These are phyloP conservation scores for Ganoderma lucidum DNA, from an alignment of 1,284 basidiomycete species.

Conservation along the genomic window DNA sequence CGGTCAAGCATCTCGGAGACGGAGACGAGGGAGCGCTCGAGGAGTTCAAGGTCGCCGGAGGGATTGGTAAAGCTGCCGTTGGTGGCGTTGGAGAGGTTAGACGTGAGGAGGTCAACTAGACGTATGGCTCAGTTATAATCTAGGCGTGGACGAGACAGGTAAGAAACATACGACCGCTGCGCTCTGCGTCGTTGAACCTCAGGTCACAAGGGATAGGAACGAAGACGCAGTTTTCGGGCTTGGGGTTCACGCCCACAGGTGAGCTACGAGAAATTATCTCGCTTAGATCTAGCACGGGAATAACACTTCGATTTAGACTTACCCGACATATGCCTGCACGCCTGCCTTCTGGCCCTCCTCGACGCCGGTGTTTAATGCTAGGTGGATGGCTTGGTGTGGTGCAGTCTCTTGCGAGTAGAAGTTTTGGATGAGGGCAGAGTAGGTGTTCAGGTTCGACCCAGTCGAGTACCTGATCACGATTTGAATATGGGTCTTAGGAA, in stretches of 20 bases:
- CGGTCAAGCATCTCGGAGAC: slow-evolving; percentile 86
- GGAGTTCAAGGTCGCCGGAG: slow-evolving; percentile 67
- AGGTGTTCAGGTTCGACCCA: slow-evolving; percentile 90
- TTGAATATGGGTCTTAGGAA: not conserved
- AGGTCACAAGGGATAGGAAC: slow-evolving; percentile 87
- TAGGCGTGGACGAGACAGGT: slow-evolving; percentile 8
- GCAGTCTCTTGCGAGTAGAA: slow-evolving; percentile 95
- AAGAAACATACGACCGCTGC: slow-evolving; percentile 77
- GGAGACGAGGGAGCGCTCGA: slow-evolving; percentile 76
- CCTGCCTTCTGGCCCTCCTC: slow-evolving; percentile 78
- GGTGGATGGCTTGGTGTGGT: slow-evolving; percentile 90
- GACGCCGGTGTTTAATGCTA: slow-evolving; percentile 90
- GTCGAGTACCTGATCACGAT: slow-evolving; percentile 81
- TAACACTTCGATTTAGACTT: slow-evolving; percentile 34
- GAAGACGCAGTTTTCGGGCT: slow-evolving; percentile 93
- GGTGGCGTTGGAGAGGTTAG: slow-evolving; percentile 48
- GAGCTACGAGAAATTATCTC: slow-evolving; percentile 55
- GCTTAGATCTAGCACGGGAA: slow-evolving; percentile 6
- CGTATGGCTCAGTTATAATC: not conserved
- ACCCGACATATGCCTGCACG: slow-evolving; percentile 91
- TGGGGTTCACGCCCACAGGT: slow-evolving; percentile 85
- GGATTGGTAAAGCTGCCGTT: slow-evolving; percentile 59
- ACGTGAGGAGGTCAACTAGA: slow-evolving; percentile 80
- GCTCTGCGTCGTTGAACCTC: slow-evolving; percentile 83
- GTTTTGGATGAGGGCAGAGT: slow-evolving; percentile 98